A percentile compares a stretch with the other conserved stretches of the same genome.
phyloP scores from a whole-genome alignment of 257 asterid genomes.

The Euphrasia confusa region DNA sequence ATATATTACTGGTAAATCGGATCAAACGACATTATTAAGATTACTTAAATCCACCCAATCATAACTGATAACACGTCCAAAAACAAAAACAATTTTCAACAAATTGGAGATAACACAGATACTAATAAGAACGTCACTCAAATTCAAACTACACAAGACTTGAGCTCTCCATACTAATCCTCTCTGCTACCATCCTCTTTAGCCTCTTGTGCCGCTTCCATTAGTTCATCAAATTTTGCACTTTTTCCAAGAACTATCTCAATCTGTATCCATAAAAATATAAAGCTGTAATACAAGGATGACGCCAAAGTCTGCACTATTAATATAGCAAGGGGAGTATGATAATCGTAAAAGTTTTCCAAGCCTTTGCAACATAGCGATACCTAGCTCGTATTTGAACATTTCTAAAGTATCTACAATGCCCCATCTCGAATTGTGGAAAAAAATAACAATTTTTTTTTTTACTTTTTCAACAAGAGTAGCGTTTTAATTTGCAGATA shows the following conservation, averaged over 20 bases:
- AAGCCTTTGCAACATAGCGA: neutral
- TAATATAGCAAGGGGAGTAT: neutral
- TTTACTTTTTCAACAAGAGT: no score
- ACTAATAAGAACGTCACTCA: neutral
- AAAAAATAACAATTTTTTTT: no score
- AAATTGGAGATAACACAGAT: slow-evolving; percentile 6
- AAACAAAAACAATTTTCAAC: slow-evolving; percentile 15
- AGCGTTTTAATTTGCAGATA: neutral
- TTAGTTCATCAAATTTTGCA: slow-evolving; percentile 61
- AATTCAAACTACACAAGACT: neutral
- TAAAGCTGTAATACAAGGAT: neutral
- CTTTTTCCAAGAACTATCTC: slow-evolving; percentile 69
- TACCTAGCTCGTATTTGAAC: neutral
- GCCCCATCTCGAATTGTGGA: neutral
- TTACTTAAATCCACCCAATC: neutral
- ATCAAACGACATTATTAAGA: no score
- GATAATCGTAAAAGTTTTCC: neutral
- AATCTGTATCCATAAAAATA: slow-evolving; percentile 37
- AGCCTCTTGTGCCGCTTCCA: slow-evolving; percentile 52
- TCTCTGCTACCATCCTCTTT: slow-evolving; percentile 41
- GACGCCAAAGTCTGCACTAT: neutral
- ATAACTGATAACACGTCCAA: neutral
- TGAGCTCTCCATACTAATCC: slow-evolving; percentile 29
- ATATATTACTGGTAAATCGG: no score
- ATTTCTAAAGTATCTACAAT: neutral